Conservation (phyloP, 192 early-diverging fungal genomes). For the Chytriomyces sp. region DNA sequence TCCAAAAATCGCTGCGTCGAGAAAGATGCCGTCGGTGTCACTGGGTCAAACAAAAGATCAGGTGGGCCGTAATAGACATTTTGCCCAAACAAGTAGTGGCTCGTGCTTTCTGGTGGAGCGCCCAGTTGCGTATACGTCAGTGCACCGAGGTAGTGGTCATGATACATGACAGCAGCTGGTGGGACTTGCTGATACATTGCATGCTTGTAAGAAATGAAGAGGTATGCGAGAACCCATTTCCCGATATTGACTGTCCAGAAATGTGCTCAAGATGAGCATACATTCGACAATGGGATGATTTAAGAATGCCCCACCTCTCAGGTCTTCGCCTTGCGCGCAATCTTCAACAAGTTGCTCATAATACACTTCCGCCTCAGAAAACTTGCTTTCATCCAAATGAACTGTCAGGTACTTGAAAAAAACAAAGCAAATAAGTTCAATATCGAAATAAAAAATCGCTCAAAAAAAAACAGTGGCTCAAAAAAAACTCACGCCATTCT, state of each 20-base stretch:
- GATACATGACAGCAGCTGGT: conserved; percentile 22
- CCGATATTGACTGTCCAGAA: conserved; percentile 79
- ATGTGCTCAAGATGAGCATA: too few relatives aligned
- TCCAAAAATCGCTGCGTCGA: background rate
- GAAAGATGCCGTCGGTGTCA: background rate
- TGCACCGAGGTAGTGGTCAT: conserved; percentile 34
- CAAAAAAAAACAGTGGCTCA: background rate
- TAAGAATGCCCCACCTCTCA: conserved; percentile 60
- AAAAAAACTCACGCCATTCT: conserved; percentile 79
- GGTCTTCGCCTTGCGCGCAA: conserved; percentile 65
- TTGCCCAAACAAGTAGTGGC: conserved; percentile 32
- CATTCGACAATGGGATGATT: conserved; percentile 1
- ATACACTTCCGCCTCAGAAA: conserved; percentile 91
- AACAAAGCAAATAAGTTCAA: background rate
- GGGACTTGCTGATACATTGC: conserved; percentile 17
- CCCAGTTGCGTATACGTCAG: conserved; percentile 34
- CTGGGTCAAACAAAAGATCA: background rate
- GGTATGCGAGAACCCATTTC: conserved; percentile 79
- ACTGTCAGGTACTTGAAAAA: conserved; percentile 69
- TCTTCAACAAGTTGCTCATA: conserved; percentile 74
- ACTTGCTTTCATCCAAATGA: conserved; percentile 79
- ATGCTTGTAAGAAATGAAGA: conserved; percentile 59
- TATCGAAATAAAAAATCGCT: background rate
- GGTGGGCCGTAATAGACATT: conserved; percentile 27
- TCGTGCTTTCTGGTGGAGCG: conserved; percentile 17